phyloP scores from a whole-genome alignment of 2,329 filamentous ascomycete species.

The Pseudogymnoascus sp. region DNA sequence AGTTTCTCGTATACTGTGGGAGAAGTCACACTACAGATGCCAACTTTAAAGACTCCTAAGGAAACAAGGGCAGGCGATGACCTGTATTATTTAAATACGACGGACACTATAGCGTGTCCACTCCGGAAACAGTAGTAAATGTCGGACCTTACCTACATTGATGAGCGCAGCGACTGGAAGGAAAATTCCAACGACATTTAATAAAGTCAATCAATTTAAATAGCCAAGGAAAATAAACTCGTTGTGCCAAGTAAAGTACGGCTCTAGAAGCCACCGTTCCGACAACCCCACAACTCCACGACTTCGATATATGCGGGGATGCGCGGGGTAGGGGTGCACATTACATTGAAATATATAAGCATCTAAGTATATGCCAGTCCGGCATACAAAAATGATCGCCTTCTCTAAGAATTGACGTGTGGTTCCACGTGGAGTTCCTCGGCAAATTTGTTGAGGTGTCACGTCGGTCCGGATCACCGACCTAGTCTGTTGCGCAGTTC shows the following conservation, averaged over 20 bases:
- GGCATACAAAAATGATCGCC: not conserved
- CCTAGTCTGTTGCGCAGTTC: not conserved
- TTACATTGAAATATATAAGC: not conserved
- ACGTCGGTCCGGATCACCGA: not conserved
- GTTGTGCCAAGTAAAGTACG: not conserved
- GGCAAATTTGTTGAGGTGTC: not conserved
- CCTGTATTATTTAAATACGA: not conserved
- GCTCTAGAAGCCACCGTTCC: not conserved
- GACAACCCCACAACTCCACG: not conserved
- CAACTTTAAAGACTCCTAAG: not conserved
- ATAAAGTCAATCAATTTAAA: not conserved
- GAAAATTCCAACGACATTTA: not conserved
- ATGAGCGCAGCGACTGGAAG: not conserved
- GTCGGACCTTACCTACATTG: not conserved
- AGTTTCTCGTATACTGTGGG: not conserved
- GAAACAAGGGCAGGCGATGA: not conserved
- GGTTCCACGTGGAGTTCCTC: not conserved
- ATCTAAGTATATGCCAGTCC: not conserved
- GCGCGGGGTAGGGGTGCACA: not conserved
- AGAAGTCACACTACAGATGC: not conserved
- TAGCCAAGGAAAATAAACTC: not conserved
- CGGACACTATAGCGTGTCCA: not conserved
- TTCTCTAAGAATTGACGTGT: not conserved
- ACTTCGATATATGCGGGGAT: not conserved
- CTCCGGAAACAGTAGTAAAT: not conserved